A percentile compares a stretch with the other conserved stretches of the same genome.
phyloP scores from a whole-genome alignment of 768 basidiomycete species.

The Termitomyces sp. region DNA sequence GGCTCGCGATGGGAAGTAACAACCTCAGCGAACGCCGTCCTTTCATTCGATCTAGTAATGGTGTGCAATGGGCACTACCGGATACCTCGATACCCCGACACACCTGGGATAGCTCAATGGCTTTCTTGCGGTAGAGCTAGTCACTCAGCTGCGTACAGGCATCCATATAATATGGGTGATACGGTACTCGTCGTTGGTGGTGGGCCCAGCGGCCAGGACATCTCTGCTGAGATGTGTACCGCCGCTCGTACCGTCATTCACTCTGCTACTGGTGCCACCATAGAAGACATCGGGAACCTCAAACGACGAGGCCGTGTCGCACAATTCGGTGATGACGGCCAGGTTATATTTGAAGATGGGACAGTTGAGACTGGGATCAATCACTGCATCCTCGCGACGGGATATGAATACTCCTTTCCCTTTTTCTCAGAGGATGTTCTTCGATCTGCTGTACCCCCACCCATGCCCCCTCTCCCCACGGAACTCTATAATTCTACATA shows the following conservation, averaged over 20 bases:
- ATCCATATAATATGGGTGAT: slow-evolving; percentile 39
- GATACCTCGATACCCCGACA: slow-evolving; percentile 56
- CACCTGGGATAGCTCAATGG: slow-evolving; percentile 62
- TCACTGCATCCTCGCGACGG: slow-evolving; percentile 71
- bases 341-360: slow-evolving; percentile 58
- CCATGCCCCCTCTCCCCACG: slow-evolving; percentile 43
- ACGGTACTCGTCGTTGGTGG: slow-evolving; percentile 44
- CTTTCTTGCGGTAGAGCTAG: slow-evolving; percentile 42
- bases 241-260: slow-evolving; percentile 48
- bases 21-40: slow-evolving; percentile 26
- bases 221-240: slow-evolving; percentile 53
- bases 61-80: slow-evolving; percentile 77
- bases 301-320: slow-evolving; percentile 39
- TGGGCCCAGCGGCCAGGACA: slow-evolving; percentile 70
- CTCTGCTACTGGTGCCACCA: slow-evolving; percentile 38
- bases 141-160: slow-evolving; percentile 71
- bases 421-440: slow-evolving; percentile 46
- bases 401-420: slow-evolving; percentile 62
- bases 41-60: slow-evolving; percentile 59
- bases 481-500: slow-evolving; percentile 61
- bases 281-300: slow-evolving; percentile 29
- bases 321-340: slow-evolving; percentile 36
- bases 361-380: slow-evolving; percentile 51
- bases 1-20: slow-evolving; percentile 46
- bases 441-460: slow-evolving; percentile 32